phyloP scores from a whole-genome alignment of 768 basidiomycete genomes.

The Leccinum truebloodii region DNA sequence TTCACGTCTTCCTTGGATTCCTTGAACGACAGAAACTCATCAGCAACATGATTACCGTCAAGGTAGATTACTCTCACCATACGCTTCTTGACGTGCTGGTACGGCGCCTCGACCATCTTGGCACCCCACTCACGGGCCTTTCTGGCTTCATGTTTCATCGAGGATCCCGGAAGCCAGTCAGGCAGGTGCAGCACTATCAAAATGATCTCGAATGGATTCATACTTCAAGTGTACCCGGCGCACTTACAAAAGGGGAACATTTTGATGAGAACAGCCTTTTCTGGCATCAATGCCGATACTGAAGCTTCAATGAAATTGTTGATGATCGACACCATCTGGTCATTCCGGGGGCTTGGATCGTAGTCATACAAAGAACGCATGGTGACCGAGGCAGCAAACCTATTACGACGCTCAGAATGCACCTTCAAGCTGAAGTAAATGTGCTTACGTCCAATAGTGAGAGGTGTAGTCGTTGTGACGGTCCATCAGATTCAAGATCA shows the following conservation, averaged over 20 bases:
- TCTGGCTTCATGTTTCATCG: conserved; percentile 16
- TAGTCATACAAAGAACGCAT: conserved; percentile 22
- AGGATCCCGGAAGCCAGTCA: conserved; percentile 26
- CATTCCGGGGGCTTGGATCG: conserved; percentile 15
- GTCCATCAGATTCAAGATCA: conserved; percentile 9
- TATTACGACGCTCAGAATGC: conserved; percentile 9
- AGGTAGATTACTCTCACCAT: conserved; percentile 3
- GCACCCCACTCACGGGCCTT: conserved; percentile 6
- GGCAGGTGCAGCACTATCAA: conserved; percentile 28
- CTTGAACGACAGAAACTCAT: neutral
- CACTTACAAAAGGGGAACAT: conserved; percentile 21
- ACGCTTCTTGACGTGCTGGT: conserved; percentile 12
- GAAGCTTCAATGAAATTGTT: conserved; percentile 13
- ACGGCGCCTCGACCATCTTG: conserved; percentile 18
- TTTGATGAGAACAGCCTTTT: conserved; percentile 16
- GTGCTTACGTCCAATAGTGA: conserved; percentile 14
- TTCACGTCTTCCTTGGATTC: conserved; percentile 8
- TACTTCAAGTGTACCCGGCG: neutral
- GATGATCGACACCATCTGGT: conserved; percentile 18
- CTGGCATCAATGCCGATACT: conserved; percentile 8
- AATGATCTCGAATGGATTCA: neutral
- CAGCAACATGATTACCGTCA: neutral
- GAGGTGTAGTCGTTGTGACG: conserved; percentile 3
- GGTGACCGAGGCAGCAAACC: conserved; percentile 35
- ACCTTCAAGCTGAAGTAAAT: neutral